Evolutionary conservation across 2,329 filamentous ascomycete genomes (phyloP), one percentile per base, ranked within the genome.

Genomic region (Aspergillus proliferans): DNA sequence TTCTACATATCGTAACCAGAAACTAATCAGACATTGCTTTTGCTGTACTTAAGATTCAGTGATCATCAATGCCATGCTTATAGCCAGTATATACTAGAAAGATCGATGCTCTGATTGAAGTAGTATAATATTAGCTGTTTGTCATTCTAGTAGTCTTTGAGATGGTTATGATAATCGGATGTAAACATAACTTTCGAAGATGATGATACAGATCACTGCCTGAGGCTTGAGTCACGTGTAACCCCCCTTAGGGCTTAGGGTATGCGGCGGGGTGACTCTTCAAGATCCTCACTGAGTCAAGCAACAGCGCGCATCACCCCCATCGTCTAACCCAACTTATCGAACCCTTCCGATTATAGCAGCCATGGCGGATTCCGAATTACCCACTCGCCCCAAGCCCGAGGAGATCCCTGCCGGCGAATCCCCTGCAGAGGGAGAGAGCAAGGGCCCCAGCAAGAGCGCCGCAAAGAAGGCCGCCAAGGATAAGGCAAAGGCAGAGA

Each of bases 381-480:
- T 70, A 50, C 67, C 67, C 54, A 61, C 61, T 57, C 67, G 66
- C 53, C 64, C 67, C 50, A 70, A 70, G 62, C 65, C 67, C 52
- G 66, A 70, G 52, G 64, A 67, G 48, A 61, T 60, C 33, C 52
- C 55, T 41, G 59, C 58, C 42, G 54, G 55, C 50, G 60, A 58
- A 33, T 56, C 64, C 48, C 50, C 63, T 21, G 66, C 61, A 43
- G 71, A 70, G 53, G 72, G 69, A 45, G 63, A 57, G 44, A 61
- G 53, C 47, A 66, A 66, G 59, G 59, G 51, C 54, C 54, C 64
- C 39, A 88, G 85, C 52, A 91, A 94, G 75, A 91, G 85, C 71
- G 88, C 84, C 14, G 74, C 86, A 56, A 94, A 94, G 76, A 95
- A 94, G 76, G 84, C 87, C 42, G 86, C 87, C 60, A 94, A 94